phyloP scores from a whole-genome alignment of 345 rosid species.

The Salix udensis region DNA sequence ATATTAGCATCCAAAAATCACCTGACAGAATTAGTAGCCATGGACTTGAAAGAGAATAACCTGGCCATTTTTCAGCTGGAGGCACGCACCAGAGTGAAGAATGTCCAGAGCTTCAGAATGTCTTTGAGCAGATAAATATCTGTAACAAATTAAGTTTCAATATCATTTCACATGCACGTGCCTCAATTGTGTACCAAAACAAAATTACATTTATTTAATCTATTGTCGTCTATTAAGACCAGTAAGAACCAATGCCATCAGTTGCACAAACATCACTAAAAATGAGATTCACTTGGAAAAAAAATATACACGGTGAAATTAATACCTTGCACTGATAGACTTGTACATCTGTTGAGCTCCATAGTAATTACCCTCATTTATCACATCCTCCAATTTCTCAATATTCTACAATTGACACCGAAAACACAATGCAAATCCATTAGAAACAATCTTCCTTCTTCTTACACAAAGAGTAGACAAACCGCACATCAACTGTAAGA shows the following conservation, averaged over 20 bases:
- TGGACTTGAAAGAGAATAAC: conserved; percentile 35
- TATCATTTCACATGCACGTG: neutral
- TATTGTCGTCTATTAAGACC: neutral
- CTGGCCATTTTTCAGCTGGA: conserved; percentile 71
- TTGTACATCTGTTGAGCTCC: conserved; percentile 99
- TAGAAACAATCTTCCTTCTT: neutral
- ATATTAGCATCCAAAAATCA: neutral
- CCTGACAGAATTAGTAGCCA: neutral
- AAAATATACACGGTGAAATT: neutral
- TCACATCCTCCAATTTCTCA: conserved; percentile 67
- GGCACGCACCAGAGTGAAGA: conserved; percentile 76
- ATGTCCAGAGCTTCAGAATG: conserved; percentile 77
- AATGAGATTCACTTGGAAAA: neutral
- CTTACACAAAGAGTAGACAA: neutral
- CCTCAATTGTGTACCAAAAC: neutral
- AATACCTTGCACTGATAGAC: conserved; percentile 78
- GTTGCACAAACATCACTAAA: neutral
- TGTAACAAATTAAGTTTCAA: conserved; percentile 17
- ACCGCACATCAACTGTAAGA: neutral
- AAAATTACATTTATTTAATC: neutral
- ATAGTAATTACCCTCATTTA: conserved; percentile 76
- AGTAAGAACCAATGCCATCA: neutral
- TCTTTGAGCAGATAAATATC: conserved; percentile 72
- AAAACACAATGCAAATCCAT: neutral
- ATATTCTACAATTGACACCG: conserved; percentile 47